phyloP scores from a whole-genome alignment of 1,139 yeast genomes.

The Magnusiomyces clavatus region DNA sequence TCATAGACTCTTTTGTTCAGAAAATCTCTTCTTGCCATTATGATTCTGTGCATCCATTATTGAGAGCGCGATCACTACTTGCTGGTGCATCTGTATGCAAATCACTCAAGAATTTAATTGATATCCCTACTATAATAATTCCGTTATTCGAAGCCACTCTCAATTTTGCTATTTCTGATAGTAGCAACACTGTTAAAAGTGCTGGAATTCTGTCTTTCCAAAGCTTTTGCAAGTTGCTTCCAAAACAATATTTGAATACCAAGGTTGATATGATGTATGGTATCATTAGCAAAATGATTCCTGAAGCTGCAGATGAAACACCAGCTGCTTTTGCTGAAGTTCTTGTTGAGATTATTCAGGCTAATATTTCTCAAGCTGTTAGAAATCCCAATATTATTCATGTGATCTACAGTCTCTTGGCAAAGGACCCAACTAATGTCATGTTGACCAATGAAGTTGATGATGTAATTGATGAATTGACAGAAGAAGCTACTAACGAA shows the following conservation, averaged over 20 bases:
- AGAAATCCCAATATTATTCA: slow-evolving; percentile 40
- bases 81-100: slow-evolving; percentile 18
- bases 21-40: slow-evolving; percentile 11
- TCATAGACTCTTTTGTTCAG: slow-evolving; percentile 13
- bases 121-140: slow-evolving; percentile 10
- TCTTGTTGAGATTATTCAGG: slow-evolving; percentile 46
- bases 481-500: slow-evolving; percentile 40
- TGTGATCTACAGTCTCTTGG: slow-evolving; percentile 55
- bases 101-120: slow-evolving; percentile 13
- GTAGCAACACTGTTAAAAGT: slow-evolving; percentile 18
- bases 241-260: slow-evolving; percentile 13
- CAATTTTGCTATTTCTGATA: slow-evolving; percentile 15
- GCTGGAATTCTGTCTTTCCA: slow-evolving; percentile 21
- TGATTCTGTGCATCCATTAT: slow-evolving; percentile 12
- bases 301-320: slow-evolving; percentile 74
- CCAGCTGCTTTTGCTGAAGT: slow-evolving; percentile 71
- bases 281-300: slow-evolving; percentile 41
- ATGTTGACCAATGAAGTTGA: slow-evolving; percentile 52
- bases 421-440: slow-evolving; percentile 68
- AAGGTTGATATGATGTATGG: slow-evolving; percentile 13
- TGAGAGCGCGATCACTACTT: slow-evolving; percentile 23
- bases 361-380: slow-evolving; percentile 36
- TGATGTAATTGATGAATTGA: slow-evolving; percentile 55
- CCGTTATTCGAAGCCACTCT: slow-evolving; percentile 18
- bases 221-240: slow-evolving; percentile 14